phyloP scores from a whole-genome alignment of 78 protist genomes.

The Polysphondylium violaceum region DNA sequence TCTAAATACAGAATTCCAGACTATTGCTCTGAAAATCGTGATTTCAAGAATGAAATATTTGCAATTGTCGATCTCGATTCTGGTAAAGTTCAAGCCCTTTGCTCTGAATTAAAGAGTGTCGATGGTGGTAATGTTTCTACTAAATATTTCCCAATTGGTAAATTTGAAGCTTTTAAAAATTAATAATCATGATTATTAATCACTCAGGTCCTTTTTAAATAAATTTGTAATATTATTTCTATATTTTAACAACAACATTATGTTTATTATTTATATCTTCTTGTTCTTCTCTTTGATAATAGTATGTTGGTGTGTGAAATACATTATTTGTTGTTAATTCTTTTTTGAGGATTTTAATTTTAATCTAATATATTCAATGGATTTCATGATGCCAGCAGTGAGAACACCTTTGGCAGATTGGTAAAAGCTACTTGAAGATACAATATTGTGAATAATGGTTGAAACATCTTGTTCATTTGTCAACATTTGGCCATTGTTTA shows the following conservation, averaged over 20 bases:
- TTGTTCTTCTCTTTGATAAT: too few relatives aligned
- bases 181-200: too few relatives aligned
- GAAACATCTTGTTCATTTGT: neutral
- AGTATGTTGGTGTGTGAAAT: too few relatives aligned
- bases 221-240: too few relatives aligned
- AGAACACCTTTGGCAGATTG: conserved; percentile 52
- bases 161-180: too few relatives aligned
- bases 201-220: too few relatives aligned
- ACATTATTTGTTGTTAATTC: too few relatives aligned
- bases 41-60: neutral
- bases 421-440: conserved; percentile 17
- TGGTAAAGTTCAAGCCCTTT: neutral
- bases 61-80: conserved; percentile 29
- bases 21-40: neutral
- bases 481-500: neutral
- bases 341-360: conserved; percentile 29
- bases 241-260: too few relatives aligned
- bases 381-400: conserved; percentile 49
- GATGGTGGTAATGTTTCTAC: neutral
- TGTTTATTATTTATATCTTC: too few relatives aligned
- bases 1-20: neutral
- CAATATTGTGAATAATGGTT: conserved; percentile 12
- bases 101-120: conserved; percentile 2
- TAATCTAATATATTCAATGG: conserved; percentile 22
- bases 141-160: conserved; percentile 31